Evolutionary conservation across 2,329 filamentous ascomycete species (phyloP).

Genomic region (Fusarium bulbicola): DNA sequence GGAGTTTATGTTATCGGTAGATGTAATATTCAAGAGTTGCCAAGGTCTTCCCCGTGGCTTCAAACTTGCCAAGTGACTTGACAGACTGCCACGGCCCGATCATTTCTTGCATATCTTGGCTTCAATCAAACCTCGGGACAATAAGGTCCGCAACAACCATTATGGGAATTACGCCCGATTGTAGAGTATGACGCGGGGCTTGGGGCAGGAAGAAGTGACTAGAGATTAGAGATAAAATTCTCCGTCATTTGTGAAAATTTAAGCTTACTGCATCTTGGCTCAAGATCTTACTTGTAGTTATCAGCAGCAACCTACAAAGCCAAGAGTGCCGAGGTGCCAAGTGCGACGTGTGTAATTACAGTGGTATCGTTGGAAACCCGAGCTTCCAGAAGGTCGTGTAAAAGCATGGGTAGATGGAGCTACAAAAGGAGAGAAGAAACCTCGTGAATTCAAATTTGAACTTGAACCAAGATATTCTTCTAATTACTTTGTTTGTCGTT

Average conservation of each 20-base stretch:
- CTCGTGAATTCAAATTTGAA: fast-evolving
- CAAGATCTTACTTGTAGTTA: too few species aligned
- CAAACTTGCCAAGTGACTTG: neutral
- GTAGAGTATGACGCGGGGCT: too few species aligned
- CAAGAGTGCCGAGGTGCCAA: neutral
- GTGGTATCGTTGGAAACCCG: neutral
- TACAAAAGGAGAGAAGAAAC: neutral
- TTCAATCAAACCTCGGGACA: neutral
- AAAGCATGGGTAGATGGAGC: too few species aligned
- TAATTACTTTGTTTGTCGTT: neutral
- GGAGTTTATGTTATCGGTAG: neutral
- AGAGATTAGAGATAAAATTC: neutral
- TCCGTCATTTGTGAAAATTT: neutral
- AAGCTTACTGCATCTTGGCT: neutral
- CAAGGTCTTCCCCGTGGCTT: neutral
- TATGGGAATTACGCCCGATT: too few species aligned
- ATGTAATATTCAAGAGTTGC: neutral
- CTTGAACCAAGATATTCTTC: neutral
- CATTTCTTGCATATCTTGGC: neutral
- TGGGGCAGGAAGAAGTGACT: too few species aligned
- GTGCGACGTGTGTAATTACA: neutral
- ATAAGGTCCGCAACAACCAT: neutral
- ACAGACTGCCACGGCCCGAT: neutral
- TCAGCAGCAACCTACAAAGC: neutral
- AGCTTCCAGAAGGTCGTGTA: neutral